phyloP scores from a whole-genome alignment of 371 early-diverging fungal genomes.

The Mucor ambiguus region DNA sequence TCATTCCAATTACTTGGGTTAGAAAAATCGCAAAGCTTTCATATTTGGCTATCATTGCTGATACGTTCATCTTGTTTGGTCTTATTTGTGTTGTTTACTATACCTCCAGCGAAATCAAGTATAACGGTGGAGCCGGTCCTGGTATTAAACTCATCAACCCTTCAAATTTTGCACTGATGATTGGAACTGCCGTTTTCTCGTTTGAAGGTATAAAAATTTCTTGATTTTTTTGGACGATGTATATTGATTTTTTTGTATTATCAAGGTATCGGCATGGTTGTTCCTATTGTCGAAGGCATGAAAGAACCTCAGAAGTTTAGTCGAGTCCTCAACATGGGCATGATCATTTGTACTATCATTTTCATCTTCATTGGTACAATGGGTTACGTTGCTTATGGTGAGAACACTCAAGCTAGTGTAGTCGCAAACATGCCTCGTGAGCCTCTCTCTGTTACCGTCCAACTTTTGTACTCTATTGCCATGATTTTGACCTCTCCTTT shows the following conservation, averaged over 20 bases:
- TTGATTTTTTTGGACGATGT: background rate
- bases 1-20: conserved; percentile 80
- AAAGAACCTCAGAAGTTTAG: conserved; percentile 65
- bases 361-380: conserved; percentile 72
- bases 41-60: conserved; percentile 73
- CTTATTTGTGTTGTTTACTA: conserved; percentile 73
- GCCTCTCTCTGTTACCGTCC: conserved; percentile 57
- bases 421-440: conserved; percentile 64
- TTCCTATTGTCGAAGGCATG: conserved; percentile 66
- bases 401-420: conserved; percentile 68
- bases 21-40: conserved; percentile 78
- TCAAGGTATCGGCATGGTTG: conserved; percentile 19
- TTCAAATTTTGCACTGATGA: conserved; percentile 66
- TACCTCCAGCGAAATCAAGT: conserved; percentile 56
- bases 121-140: conserved; percentile 49
- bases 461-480: conserved; percentile 75
- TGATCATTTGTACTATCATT: conserved; percentile 60
- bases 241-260: background rate
- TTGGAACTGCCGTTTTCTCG: conserved; percentile 87
- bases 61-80: conserved; percentile 79
- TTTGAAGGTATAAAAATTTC: conserved; percentile 74
- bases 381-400: conserved; percentile 76
- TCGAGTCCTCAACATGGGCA: conserved; percentile 59
- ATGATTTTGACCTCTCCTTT: conserved; percentile 81
- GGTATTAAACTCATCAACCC: conserved; percentile 52